phyloP scores from a whole-genome alignment of 129 eudicot genomes.

The Centaurea solstitialis region DNA sequence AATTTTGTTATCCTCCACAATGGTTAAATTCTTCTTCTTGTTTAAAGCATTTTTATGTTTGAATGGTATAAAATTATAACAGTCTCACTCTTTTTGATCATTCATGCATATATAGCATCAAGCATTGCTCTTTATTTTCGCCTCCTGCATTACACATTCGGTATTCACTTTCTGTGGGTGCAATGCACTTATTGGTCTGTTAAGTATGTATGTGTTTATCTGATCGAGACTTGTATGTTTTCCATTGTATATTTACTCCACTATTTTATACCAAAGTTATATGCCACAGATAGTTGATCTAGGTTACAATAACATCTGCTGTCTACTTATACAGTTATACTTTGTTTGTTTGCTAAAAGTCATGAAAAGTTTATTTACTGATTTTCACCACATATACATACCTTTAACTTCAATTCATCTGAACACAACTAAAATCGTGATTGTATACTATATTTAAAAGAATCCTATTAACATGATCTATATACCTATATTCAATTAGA shows the following conservation, averaged over 20 bases:
- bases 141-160: neutral
- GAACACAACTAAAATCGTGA: neutral
- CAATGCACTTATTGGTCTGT: neutral
- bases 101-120: neutral
- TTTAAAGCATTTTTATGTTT: neutral
- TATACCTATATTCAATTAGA: neutral
- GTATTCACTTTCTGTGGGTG: neutral
- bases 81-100: neutral
- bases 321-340: neutral
- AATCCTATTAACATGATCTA: neutral
- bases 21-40: neutral
- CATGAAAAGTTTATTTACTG: neutral
- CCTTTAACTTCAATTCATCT: neutral
- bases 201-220: neutral
- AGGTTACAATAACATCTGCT: neutral
- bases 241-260: neutral
- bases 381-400: neutral
- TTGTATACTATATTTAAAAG: neutral
- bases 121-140: neutral
- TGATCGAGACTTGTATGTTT: neutral
- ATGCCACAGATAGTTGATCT: neutral
- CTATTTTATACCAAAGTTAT: neutral
- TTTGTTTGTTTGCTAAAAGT: neutral
- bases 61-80: neutral
- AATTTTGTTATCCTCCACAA: neutral